phyloP scores from a whole-genome alignment of 2,329 filamentous ascomycete species.

The Orbilia ellipsospora region DNA sequence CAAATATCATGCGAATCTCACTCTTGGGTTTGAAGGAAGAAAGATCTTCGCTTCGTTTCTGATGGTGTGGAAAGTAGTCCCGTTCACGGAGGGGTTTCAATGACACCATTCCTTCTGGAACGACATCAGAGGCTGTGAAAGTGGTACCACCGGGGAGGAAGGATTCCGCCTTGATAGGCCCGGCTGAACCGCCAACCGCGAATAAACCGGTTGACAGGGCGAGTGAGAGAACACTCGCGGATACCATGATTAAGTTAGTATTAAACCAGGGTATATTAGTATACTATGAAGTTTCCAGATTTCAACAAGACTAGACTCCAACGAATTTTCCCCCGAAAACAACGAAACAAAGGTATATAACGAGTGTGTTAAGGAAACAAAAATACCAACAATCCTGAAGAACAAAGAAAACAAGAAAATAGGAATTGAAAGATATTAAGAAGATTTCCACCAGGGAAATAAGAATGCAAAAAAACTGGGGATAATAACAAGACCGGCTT shows the following conservation, averaged over 20 bases:
- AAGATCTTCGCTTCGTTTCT: slow-evolving; percentile 15
- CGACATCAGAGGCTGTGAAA: neutral
- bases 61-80: slow-evolving; percentile 13
- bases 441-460: no score
- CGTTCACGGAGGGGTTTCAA: slow-evolving; percentile 16
- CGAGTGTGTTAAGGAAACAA: no score
- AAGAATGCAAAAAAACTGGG: no score
- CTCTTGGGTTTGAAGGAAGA: slow-evolving; percentile 13
- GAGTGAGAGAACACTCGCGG: neutral
- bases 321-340: no score
- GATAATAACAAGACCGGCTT: no score
- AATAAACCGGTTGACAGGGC: slow-evolving; percentile 5
- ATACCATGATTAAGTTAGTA: slow-evolving; percentile 5
- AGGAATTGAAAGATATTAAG: no score
- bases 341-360: no score
- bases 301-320: no score
- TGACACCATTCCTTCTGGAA: neutral
- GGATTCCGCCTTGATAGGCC: slow-evolving; percentile 8
- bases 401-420: no score
- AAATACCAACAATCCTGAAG: no score
- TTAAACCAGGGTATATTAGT: no score
- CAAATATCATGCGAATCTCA: slow-evolving; percentile 14
- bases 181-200: neutral
- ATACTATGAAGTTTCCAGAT: no score
- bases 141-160: neutral